Base-by-base conservation (phyloP, 1,284 basidiomycete species). In the Xerocomus nothofagi region DNA sequence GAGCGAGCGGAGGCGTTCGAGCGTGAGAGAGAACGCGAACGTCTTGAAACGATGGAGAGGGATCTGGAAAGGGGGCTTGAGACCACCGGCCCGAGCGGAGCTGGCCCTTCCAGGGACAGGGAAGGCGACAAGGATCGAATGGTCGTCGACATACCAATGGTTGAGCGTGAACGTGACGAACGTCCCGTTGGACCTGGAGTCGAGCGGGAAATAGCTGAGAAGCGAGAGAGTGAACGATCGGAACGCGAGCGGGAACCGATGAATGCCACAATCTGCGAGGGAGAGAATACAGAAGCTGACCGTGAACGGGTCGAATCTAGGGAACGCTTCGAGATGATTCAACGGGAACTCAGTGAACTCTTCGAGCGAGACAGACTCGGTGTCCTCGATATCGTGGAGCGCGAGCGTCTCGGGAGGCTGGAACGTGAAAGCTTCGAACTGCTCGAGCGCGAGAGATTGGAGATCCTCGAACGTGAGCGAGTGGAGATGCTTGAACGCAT, bases 401-500 rank as follows among this genome's bases (percentile, higher is more conserved):
- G 61, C 39, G 62, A 63, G 8, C 60, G 62, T 6, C 48, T 68
- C 12, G 51, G 46, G 20, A 51, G 53, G 23, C 27, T 65, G 53
- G 63, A 64, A 47, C 66, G 58, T 12, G 63, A 67, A 45, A 55
- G 46, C 17, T 39, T 63, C 12, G 63, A 68, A 38, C 37, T 67
- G n/a, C 39, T 65, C 11, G 64, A 65, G 32, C 63, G 60, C 17
- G 63, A 65, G 31, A 56, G 62, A 39, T 10, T 59, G 41, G 66
- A 68, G 26, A 53, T 57, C 8, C 44, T 68, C 15, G 63, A 68
- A 46, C 65, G 66, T 4, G 64, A 66, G 32, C 66, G 64, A 1
- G 24, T 67, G 33, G 63, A 65, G 44, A 62, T 65, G 50, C 57
- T 66, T 32, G 64, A 69, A 11, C 65, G 66, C 6, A 57, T 66